Conservation (phyloP, 148 eudicot species). For the Fagopyrum homotropicum region DNA sequence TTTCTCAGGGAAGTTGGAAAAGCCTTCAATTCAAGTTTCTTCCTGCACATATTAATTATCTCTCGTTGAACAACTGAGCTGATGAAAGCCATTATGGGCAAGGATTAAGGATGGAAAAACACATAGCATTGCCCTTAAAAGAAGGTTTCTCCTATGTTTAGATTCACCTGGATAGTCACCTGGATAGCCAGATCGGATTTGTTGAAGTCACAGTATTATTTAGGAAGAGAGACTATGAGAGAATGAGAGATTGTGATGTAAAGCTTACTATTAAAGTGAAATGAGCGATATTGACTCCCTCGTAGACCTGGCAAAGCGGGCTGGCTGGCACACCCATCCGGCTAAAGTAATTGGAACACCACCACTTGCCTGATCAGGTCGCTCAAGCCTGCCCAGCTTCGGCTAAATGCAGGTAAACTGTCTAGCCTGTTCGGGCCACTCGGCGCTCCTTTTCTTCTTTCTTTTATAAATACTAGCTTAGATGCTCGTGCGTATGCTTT, state of each 20-base stretch:
- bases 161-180: not conserved
- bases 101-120: not conserved
- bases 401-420: too few species aligned
- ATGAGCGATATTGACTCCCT: not conserved
- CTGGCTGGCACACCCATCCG: too few species aligned
- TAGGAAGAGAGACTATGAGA: not conserved
- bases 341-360: too few species aligned
- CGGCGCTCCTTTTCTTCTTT: too few species aligned
- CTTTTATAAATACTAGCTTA: too few species aligned
- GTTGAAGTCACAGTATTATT: not conserved
- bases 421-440: too few species aligned
- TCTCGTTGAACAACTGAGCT: not conserved
- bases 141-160: not conserved
- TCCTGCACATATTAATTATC: slow-evolving; percentile 6
- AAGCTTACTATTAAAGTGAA: not conserved
- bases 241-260: slow-evolving; percentile 6
- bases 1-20: slow-evolving; percentile 9
- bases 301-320: too few species aligned
- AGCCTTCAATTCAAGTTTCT: not conserved
- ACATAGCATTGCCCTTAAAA: not conserved
- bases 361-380: too few species aligned
- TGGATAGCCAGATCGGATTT: not conserved
- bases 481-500: too few species aligned
- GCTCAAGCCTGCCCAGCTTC: too few species aligned
- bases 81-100: not conserved